Evolutionary conservation across 305 asterid species (phyloP).

Genomic region (Coffea humblotiana): DNA sequence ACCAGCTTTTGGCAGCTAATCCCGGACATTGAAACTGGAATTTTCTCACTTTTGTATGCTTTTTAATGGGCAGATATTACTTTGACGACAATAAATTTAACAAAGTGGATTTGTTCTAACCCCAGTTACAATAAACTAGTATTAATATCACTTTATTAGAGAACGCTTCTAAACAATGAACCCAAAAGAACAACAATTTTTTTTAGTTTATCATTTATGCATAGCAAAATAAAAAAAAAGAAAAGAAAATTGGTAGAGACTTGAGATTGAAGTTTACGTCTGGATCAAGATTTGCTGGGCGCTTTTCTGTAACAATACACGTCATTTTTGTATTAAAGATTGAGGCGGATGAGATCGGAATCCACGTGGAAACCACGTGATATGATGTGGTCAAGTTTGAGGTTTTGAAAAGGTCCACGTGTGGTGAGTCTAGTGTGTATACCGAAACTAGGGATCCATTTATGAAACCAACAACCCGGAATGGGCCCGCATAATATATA

Average conservation of each 20-base stretch:
- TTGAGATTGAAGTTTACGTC: background rate
- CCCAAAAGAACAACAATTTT: background rate
- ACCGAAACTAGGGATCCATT: background rate
- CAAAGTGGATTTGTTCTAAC: conserved; percentile 6
- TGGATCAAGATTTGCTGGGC: background rate
- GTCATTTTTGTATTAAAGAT: background rate
- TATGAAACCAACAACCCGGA: background rate
- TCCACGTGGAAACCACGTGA: conserved; percentile 6
- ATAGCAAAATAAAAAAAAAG: background rate
- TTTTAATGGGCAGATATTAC: background rate
- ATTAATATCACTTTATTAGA: background rate
- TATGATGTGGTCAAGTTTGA: background rate
- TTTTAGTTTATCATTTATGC: background rate
- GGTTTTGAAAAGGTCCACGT: background rate
- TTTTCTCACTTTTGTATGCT: background rate
- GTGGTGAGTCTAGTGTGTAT: background rate
- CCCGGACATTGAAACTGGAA: background rate
- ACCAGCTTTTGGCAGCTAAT: background rate
- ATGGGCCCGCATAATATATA: too few relatives aligned
- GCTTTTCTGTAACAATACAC: too few relatives aligned
- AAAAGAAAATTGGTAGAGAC: background rate
- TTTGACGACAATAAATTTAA: background rate
- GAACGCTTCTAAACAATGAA: background rate
- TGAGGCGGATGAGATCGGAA: background rate
- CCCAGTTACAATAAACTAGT: background rate